Evolutionary conservation across 2,329 filamentous ascomycete genomes (phyloP), one percentile per base, ranked within the genome.

Genomic region (Talaromyces marneffei): DNA sequence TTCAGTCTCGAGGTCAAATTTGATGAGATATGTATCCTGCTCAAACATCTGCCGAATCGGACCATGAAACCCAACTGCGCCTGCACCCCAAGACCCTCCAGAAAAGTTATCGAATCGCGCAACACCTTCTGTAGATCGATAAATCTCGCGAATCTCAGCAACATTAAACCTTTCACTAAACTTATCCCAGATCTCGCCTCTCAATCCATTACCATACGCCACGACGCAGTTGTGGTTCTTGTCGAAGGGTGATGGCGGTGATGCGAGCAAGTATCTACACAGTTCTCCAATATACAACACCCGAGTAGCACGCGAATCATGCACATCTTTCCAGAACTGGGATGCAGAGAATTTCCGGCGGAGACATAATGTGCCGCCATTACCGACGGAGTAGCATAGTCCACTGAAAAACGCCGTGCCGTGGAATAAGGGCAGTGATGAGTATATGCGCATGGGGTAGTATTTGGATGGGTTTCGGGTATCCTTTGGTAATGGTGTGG

Each of bases 121-220:
- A 1, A 79, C 63, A 2, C 78, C 79, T 60, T 81, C 79, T 0
- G 78, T 81, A 3, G 77, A 78, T 3, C 78, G 71, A 62, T 80
- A 81, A 63, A 80, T 80, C 62, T 81, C 79, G 7, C 78, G 72
- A 42, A 81, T 75, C 65, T 80, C 79, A 1, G 73, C 71, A 0
- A 81, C 72, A 0, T 68, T 70, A 64, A 84, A 79, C 0, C 84
- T 79, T n/a, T 82, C 83, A 0, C 84, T 83, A 66, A 81, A 81
- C 33, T 71, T 74, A 35, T 78, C 74, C 79, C 79, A 82, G n/a
- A 82, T 75, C 62, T 82, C 79, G 0, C 73, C 74, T 0, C 79
- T 73, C 9, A 82, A 66, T 0, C 80, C 80, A 56, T 82, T 82
- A 0, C 80, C 80, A n/a, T 67, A 66, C 2, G 77, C 78, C 1